Evolutionary conservation across 306 rosid genomes (phyloP), one percentile per base, ranked within the genome.

Genomic region (Heteromeles arbutifolia): DNA sequence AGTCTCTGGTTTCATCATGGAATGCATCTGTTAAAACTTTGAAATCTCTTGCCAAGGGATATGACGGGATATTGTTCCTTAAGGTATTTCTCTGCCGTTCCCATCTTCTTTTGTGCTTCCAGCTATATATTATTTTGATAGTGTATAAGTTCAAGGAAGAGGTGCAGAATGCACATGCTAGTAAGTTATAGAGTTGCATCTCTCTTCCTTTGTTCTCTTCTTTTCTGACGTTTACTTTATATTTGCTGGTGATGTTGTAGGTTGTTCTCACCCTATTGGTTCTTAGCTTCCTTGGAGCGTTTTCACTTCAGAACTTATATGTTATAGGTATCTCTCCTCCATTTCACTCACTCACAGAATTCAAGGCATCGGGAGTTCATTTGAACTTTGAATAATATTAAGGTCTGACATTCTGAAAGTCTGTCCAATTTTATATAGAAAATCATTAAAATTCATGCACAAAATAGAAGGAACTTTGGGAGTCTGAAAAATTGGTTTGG

Each of bases 31-130:
- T 85, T 79, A 74, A 71, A 75, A 76, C 80, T 77, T 86, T 95
- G 78, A 92, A 85, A 79, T 89, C 90, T 74, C 87, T 95, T 72
- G 88, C 91, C 58, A 85, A 76, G 73, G 98, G 97, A 67, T 85
- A 83, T 77, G 83, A 90, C 63, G 88, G 88, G 86, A 54, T 50
- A 48, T 82, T 90, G 77, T 89, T 95, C 71, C 81, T 85, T 69
- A 90, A 94, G 95, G 97, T 90, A 79, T 69, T 75, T 65, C 44
- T 26, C 25, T 61, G 74, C 11, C 65, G 44, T 21, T 72, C 11
- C 62, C 41, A 22, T 53, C 29, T 62, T 37, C 11, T 63, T 79
- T 26, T 74, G 18, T 52, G 41, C 50, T 67, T 72, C 32, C 58
- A 19, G 56, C 37, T 32, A 11, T 64, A 63, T 45, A 61, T 32